Conservation (phyloP, 257 asterid species). For the Solanum raphanifolium region DNA sequence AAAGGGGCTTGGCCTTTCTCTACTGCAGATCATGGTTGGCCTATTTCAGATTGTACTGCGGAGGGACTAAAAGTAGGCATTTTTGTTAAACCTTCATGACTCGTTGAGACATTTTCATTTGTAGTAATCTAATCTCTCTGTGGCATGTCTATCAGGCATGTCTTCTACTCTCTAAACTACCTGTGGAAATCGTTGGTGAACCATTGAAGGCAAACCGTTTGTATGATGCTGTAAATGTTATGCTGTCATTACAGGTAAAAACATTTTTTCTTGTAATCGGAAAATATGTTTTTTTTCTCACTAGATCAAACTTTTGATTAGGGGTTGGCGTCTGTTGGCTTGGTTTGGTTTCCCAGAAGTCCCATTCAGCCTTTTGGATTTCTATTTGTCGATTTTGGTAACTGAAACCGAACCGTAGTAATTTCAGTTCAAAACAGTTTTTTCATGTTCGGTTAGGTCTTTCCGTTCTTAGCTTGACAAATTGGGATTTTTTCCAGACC, state of each 20-base stretch:
- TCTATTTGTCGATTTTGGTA: neutral
- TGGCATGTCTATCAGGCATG: constrained; percentile 32
- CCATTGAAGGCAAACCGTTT: constrained; percentile 48
- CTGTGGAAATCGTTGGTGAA: constrained; percentile 60
- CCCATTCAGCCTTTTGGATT: neutral
- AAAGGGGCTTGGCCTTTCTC: constrained; percentile 99
- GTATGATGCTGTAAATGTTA: constrained; percentile 80
- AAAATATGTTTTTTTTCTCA: neutral
- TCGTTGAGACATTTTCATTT: neutral
- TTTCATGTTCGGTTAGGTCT: neutral
- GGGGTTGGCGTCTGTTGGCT: neutral
- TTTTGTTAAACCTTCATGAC: neutral
- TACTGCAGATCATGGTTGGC: constrained; percentile 96
- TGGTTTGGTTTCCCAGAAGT: neutral
- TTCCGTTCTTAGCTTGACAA: neutral
- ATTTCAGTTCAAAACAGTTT: neutral
- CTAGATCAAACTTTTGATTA: neutral
- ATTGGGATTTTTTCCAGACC: neutral
- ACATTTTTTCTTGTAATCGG: neutral
- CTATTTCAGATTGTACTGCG: constrained; percentile 94
- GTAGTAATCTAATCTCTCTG: neutral
- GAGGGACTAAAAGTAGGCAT: constrained; percentile 79
- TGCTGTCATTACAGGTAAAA: constrained; percentile 75
- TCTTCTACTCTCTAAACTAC: constrained; percentile 55
- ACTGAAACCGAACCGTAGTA: neutral